phyloP scores from a whole-genome alignment of 2,329 filamentous ascomycete species.

The Pseudocercospora vitis region DNA sequence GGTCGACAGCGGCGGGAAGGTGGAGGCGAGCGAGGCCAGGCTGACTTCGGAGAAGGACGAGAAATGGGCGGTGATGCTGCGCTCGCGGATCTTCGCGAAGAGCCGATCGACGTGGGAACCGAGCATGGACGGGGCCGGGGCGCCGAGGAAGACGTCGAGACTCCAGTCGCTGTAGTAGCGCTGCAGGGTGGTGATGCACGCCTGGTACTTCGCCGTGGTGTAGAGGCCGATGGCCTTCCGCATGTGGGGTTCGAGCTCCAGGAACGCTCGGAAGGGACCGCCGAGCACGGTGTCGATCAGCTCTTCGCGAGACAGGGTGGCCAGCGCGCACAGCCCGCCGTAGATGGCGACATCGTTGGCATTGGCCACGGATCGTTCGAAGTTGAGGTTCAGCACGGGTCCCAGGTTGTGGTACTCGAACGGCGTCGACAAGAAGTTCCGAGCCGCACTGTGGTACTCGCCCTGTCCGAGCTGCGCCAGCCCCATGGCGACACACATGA shows the following conservation, averaged over 20 bases:
- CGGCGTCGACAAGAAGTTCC: constrained; percentile 66
- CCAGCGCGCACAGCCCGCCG: constrained; percentile 83
- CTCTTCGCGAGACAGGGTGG: constrained; percentile 78
- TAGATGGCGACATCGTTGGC: constrained; percentile 91
- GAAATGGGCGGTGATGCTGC: constrained; percentile 92
- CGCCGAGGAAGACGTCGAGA: constrained; percentile 76
- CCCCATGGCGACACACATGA: constrained; percentile 64
- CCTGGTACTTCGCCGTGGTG: constrained; percentile 84
- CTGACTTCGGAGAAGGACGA: constrained; percentile 86
- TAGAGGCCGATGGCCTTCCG: constrained; percentile 88
- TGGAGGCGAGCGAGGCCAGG: constrained; percentile 71
- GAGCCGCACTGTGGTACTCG: constrained; percentile 67
- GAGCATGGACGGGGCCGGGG: constrained; percentile 42
- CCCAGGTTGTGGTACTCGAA: constrained; percentile 47
- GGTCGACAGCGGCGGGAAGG: constrained; percentile 59
- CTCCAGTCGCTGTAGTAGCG: constrained; percentile 80
- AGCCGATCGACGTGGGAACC: constrained; percentile 63
- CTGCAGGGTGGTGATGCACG: constrained; percentile 79
- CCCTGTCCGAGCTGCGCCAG: constrained; percentile 59
- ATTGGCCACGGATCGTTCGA: constrained; percentile 70
- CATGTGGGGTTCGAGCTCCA: constrained; percentile 92
- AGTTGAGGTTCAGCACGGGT: constrained; percentile 50
- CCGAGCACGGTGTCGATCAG: constrained; percentile 76
- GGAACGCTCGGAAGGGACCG: constrained; percentile 79
- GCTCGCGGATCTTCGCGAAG: constrained; percentile 75